A percentile compares a stretch with the other conserved stretches of the same genome.
Conservation (phyloP, 805 yeast genomes). For the Metschnikowia matae region DNA sequence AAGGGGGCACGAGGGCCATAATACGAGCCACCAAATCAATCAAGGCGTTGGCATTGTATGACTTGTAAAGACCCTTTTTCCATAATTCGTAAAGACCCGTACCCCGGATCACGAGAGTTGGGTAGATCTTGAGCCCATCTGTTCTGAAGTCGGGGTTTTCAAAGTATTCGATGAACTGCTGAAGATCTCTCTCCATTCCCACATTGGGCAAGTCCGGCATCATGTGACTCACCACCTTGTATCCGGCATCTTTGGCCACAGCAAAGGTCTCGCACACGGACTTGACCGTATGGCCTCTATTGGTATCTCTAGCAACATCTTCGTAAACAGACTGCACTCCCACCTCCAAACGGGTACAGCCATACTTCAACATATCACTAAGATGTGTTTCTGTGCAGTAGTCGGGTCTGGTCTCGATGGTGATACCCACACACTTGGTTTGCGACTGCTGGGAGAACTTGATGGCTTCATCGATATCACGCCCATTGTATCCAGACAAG, state of each 20-base stretch:
- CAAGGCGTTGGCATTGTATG: slow-evolving; percentile 90
- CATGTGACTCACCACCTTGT: slow-evolving; percentile 97
- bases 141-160: slow-evolving; percentile 97
- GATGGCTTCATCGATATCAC: slow-evolving; percentile 85
- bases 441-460: slow-evolving; percentile 86
- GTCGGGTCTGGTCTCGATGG: slow-evolving; percentile 97
- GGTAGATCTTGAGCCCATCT: slow-evolving; percentile 92
- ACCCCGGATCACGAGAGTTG: slow-evolving; percentile 94
- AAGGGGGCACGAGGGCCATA: slow-evolving; percentile 94
- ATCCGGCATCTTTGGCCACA: slow-evolving; percentile 96
- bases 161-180: slow-evolving; percentile 93
- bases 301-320: slow-evolving; percentile 97
- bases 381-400: slow-evolving; percentile 95
- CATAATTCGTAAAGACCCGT: slow-evolving; percentile 96
- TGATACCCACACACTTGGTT: slow-evolving; percentile 97
- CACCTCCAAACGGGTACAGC: slow-evolving; percentile 93
- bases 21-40: slow-evolving; percentile 95
- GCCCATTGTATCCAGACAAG: slow-evolving; percentile 85
- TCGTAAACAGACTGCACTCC: slow-evolving; percentile 97
- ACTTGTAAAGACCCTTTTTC: slow-evolving; percentile 92
- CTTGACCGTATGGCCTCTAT: slow-evolving; percentile 95
- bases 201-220: slow-evolving; percentile 99
- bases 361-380: slow-evolving; percentile 92
- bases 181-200: slow-evolving; percentile 96
- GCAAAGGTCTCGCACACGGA: slow-evolving; percentile 95